phyloP scores from a whole-genome alignment of 2,329 filamentous ascomycete species.

The Talaromyces sp. region DNA sequence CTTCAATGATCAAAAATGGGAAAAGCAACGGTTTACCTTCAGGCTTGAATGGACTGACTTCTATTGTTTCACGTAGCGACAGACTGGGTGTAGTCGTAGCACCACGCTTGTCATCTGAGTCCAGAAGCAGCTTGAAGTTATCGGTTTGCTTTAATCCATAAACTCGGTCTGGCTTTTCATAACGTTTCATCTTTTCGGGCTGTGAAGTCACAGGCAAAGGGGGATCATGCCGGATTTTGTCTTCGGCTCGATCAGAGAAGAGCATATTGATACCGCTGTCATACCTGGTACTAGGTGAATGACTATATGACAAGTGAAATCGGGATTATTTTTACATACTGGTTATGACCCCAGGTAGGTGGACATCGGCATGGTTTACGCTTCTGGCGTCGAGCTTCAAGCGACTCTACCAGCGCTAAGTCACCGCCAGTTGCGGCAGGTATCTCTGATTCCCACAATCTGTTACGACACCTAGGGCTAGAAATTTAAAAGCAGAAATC shows the following conservation, averaged over 20 bases:
- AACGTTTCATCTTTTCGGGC: background rate
- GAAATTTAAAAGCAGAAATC: background rate
- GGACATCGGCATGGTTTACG: conserved; percentile 1
- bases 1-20: conserved; percentile 14
- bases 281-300: background rate
- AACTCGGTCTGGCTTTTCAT: conserved; percentile 11
- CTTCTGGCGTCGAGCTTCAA: background rate
- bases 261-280: conserved; percentile 3
- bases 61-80: conserved; percentile 7
- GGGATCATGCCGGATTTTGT: conserved; percentile 7
- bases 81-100: background rate
- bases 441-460: conserved; percentile 9
- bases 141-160: conserved; percentile 10
- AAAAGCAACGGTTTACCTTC: conserved; percentile 11
- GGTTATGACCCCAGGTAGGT: no score
- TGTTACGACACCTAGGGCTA: conserved; percentile 6
- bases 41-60: conserved; percentile 10
- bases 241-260: conserved; percentile 11
- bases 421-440: background rate
- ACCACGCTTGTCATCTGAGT: conserved; percentile 1
- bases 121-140: conserved; percentile 11
- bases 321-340: no score
- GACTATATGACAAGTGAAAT: no score
- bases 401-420: background rate
- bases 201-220: background rate